Base-by-base conservation (phyloP, 306 rosid genomes). In the Abrus pulchellus region DNA sequence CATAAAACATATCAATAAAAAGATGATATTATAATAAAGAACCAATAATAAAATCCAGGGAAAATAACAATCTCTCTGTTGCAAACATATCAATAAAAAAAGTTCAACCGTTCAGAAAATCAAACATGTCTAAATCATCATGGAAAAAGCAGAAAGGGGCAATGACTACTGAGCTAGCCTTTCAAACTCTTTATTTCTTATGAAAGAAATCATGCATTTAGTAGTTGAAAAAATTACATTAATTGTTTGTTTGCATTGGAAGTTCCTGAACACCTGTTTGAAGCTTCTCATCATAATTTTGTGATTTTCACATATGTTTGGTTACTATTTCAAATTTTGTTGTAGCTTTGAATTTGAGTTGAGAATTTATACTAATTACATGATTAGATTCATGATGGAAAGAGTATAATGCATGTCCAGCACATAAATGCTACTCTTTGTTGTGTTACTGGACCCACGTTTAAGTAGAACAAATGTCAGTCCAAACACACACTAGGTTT, bases 1-100 rank as follows among this genome's bases (percentile, higher is more conserved):
- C 41, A 63, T 47, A 52, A 79, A 72, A 64, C 20, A 79, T 34
- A 79, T 20, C 20, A 20, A 20, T 20, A 20, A 20, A 20, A 20
- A 20, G 20, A 20, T 20, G 20, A 20, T 20, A 20, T 20, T 20
- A 20, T 20, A 11, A 11, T 34, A 41, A 50, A 13, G 0, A 13
- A 50, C 33, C 3, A 48, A 8, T 9, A 48, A 48, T 7, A 48
- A 48, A 2, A 48, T 7, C 11, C 74, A 27, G 67, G 29, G 8
- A 44, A 9, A 44, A 44, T 41, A 36, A 67, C 53, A 48, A 48
- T 14, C 44, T 14, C 44, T 29, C 41, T 32, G 28, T 3, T 48
- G 57, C 12, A 11, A 47, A 48, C 29, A 44, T 28, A 10, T 59
- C 56, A 72, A 74, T 10, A 3, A 74, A 69, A 20, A 74, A 14